Percentiles rank a stretch among this genome's conserved stretches.
phyloP scores from a whole-genome alignment of 1,284 basidiomycete genomes.

The Erythrobasidium hasegawianum region DNA sequence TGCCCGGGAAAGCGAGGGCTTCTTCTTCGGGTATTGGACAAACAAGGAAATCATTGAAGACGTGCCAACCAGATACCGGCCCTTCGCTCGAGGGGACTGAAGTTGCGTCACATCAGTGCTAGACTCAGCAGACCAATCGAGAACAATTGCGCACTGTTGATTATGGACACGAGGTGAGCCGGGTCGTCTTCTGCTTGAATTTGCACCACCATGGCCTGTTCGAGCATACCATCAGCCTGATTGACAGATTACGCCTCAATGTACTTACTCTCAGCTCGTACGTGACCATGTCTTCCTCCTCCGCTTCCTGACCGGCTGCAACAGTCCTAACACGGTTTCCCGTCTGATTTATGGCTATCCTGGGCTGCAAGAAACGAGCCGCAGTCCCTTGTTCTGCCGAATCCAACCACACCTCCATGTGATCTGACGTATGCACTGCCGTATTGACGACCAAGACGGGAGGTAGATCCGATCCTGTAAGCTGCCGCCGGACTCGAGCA shows the following conservation, averaged over 20 bases:
- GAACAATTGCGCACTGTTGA: slow-evolving; percentile 47
- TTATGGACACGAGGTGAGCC: slow-evolving; percentile 83
- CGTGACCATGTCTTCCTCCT: slow-evolving; percentile 55
- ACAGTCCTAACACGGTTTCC: slow-evolving; percentile 35
- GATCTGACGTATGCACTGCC: slow-evolving; percentile 71
- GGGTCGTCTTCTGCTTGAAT: slow-evolving; percentile 70
- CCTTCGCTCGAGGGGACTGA: slow-evolving; percentile 62
- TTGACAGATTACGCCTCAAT: not conserved
- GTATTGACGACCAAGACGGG: slow-evolving; percentile 86
- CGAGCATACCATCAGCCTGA: not conserved
- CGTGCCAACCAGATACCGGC: slow-evolving; percentile 61
- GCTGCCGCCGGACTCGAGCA: slow-evolving; percentile 68
- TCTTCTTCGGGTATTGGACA: slow-evolving; percentile 76
- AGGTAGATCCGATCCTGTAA: slow-evolving; percentile 60
- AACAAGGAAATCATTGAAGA: slow-evolving; percentile 98
- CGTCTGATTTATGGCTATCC: slow-evolving; percentile 43
- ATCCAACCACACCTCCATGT: slow-evolving; percentile 73
- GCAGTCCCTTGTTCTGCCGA: slow-evolving; percentile 36
- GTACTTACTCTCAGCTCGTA: slow-evolving; percentile 69
- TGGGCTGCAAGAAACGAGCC: slow-evolving; percentile 47
- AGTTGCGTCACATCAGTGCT: not conserved
- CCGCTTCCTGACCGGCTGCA: slow-evolving; percentile 51
- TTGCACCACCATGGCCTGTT: slow-evolving; percentile 68
- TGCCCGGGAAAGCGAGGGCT: slow-evolving; percentile 77
- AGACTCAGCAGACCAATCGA: not conserved